Evolutionary conservation across 164 flowering plant species (phyloP), one percentile per base, ranked within the genome.

Genomic region (Tetrastigma voinierianum): DNA sequence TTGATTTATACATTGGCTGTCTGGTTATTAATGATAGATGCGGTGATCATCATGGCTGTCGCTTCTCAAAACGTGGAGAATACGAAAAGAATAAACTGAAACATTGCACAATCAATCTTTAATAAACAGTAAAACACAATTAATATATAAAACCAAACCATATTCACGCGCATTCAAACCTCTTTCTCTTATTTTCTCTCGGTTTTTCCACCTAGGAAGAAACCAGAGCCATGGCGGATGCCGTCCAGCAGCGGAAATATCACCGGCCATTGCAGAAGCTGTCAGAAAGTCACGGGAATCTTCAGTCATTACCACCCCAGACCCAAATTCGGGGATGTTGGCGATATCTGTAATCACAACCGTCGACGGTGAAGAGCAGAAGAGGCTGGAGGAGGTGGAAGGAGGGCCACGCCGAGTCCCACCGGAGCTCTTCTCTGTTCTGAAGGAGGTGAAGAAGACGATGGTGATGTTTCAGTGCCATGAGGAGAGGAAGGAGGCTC

Each of bases 281-380:
- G 84, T 84, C 2, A 77, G 0, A 88, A 86, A 57, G 86, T 89
- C 71, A 89, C 66, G 83, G 73, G 69, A 59, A 76, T 77, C 40
- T 80, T 74, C 86, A 78, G 70, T 87, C 90, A 6, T 77, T 86
- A 18, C 90, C 92, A 23, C 81, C 82, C 2, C n/a, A 78, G 93
- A 60, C 91, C 96, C 59, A 64, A 80, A 62, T 68, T 88, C 10
- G 93, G 87, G 4, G 90, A 87, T 59, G 79, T 87, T 13, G 86
- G 91, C 91, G 65, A 63, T 24, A 57, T 70, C 76, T 1, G 74
- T 87, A 4, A 58, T 90, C 67, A 61, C 59, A 24, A 77, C 81
- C n/a, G 83, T 76, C 3, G 52, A 81, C 18, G 40, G 18, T 15
- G 90, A 86, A 60, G 89, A 90, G 45, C 48, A 82, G 52, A 18